These are phyloP conservation scores for Bryoerythrophyllum caledonicum DNA, from an alignment of 225 moss, liverwort and hornwort genomes.

Conservation along the genomic window DNA sequence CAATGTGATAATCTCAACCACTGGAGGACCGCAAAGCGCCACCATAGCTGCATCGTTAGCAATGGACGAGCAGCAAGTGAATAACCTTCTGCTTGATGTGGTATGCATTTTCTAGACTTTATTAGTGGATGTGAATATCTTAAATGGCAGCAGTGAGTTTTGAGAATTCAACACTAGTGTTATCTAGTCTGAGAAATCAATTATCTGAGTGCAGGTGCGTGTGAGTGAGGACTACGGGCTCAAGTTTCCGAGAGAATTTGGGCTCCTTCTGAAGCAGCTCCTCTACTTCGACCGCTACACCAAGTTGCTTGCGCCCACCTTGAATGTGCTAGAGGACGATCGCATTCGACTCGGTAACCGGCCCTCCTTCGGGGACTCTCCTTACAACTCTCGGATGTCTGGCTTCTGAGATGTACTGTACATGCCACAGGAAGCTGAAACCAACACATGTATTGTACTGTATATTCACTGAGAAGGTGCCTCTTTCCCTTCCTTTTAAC, in stretches of 20 bases:
- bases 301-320: slow-evolving; percentile 78
- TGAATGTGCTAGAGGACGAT: slow-evolving; percentile 86
- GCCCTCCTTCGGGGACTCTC: slow-evolving; percentile 10
- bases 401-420: slow-evolving; percentile 19
- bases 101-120: slow-evolving; percentile 36
- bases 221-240: slow-evolving; percentile 95
- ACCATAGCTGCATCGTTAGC: slow-evolving; percentile 71
- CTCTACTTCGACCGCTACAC: slow-evolving; percentile 97
- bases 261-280: slow-evolving; percentile 88
- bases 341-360: slow-evolving; percentile 61
- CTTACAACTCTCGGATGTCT: slow-evolving; percentile 33
- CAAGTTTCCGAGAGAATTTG: slow-evolving; percentile 91
- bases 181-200: neutral
- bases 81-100: slow-evolving; percentile 86
- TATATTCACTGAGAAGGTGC: neutral
- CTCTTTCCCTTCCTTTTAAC: neutral
- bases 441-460: slow-evolving; percentile 2
- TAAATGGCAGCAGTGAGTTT: neutral
- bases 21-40: slow-evolving; percentile 60
- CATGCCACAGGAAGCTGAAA: neutral
- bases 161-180: neutral
- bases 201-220: slow-evolving; percentile 58
- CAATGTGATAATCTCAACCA: slow-evolving; percentile 66
- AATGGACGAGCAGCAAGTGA: slow-evolving; percentile 89
- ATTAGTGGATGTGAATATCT: neutral